Percentiles rank a stretch among this genome's conserved stretches.
Conservation (phyloP, 306 rosid genomes). For the cucumber (Cucumis sativus) region Cucumber_9930_V3 NC_026660.2:21563001-21563500, state of each 20-base stretch:
- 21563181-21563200: background rate
- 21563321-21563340: constrained; percentile 15
- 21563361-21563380: too few relatives aligned
- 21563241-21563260: constrained; percentile 1
- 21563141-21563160: constrained; percentile 9
- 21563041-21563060: constrained; percentile 30
- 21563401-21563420: background rate
- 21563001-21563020: constrained; percentile 14
- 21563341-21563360: background rate
- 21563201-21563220: constrained; percentile 15
- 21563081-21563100: background rate
- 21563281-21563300: constrained; percentile 15
- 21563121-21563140: background rate
- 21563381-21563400: background rate
- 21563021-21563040: constrained; percentile 38
- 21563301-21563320: constrained; percentile 12
- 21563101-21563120: background rate
- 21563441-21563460: constrained; percentile 14
- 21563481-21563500: constrained; percentile 13
- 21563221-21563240: constrained; percentile 9
- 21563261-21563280: background rate
- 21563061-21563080: constrained; percentile 10
- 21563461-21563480: background rate
- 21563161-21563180: constrained; percentile 8
- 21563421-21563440: background rate